phyloP scores from a whole-genome alignment of 106 monocot genomes.

The Phalaenopsis equestris region DNA sequence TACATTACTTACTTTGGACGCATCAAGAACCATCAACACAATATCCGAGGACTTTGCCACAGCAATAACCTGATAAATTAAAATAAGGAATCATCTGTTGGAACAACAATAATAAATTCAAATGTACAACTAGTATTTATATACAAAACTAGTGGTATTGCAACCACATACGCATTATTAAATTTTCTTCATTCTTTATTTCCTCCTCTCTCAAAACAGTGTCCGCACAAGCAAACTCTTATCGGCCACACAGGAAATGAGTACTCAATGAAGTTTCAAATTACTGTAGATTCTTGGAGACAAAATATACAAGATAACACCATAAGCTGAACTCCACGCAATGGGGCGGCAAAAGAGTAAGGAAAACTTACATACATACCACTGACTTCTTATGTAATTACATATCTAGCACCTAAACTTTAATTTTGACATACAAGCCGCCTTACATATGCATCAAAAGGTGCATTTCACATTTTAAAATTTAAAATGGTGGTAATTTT shows the following conservation, averaged over 20 bases:
- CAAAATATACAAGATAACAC: background rate
- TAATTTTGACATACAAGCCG: too few relatives aligned
- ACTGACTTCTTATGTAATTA: too few relatives aligned
- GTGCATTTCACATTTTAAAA: too few relatives aligned
- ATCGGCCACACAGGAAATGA: background rate
- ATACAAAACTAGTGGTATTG: conserved; percentile 1
- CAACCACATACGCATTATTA: background rate
- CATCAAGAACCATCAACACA: conserved; percentile 98
- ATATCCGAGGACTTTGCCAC: conserved; percentile 96
- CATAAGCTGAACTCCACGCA: background rate
- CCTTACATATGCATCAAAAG: too few relatives aligned
- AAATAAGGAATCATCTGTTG: background rate
- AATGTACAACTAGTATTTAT: background rate
- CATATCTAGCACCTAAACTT: too few relatives aligned
- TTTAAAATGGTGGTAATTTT: too few relatives aligned
- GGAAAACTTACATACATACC: too few relatives aligned
- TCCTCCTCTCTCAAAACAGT: background rate
- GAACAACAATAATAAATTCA: background rate
- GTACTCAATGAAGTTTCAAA: background rate
- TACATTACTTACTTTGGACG: conserved; percentile 73
- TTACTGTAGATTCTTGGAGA: background rate
- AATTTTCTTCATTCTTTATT: background rate
- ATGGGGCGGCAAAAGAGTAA: background rate
- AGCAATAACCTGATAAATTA: conserved; percentile 78
- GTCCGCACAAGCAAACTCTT: background rate